A percentile compares a stretch with the other conserved stretches of the same genome.
Evolutionary conservation across 495 filamentous ascomycete genomes (phyloP).

Genomic region (Hypoxylon trugodes): DNA sequence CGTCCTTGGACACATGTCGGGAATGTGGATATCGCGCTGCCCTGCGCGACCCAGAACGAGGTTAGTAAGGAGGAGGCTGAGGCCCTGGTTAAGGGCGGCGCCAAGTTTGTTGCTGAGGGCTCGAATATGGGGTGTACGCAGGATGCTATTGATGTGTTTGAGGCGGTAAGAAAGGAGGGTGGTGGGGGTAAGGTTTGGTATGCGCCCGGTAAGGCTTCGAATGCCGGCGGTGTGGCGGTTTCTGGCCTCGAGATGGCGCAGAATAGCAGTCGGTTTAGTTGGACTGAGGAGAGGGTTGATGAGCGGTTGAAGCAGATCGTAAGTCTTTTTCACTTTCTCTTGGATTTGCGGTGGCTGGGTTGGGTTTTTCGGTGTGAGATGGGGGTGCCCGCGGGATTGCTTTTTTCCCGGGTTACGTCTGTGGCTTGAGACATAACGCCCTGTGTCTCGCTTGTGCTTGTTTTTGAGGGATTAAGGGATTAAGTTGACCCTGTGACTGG

Average conservation of each 20-base stretch:
- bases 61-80: conserved; percentile 89
- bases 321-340: too few relatives aligned
- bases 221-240: conserved; percentile 96
- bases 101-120: conserved; percentile 91
- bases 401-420: too few relatives aligned
- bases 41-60: conserved; percentile 97
- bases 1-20: conserved; percentile 91
- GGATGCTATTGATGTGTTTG: conserved; percentile 93
- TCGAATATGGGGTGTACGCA: conserved; percentile 99
- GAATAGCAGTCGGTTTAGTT: conserved; percentile 85
- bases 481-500: too few relatives aligned
- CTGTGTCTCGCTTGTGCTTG: too few relatives aligned
- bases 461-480: too few relatives aligned
- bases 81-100: conserved; percentile 77
- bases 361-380: too few relatives aligned
- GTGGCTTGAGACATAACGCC: too few relatives aligned
- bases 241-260: conserved; percentile 99
- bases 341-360: too few relatives aligned
- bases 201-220: conserved; percentile 94
- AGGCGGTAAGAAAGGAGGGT: conserved; percentile 77
- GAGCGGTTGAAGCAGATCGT: conserved; percentile 87
- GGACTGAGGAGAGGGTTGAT: conserved; percentile 92
- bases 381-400: too few relatives aligned
- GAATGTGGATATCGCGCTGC: conserved; percentile 89
- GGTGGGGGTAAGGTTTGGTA: conserved; percentile 86